Evolutionary conservation across 495 filamentous ascomycete genomes (phyloP).

Genomic region (Tuber magnatum): DNA sequence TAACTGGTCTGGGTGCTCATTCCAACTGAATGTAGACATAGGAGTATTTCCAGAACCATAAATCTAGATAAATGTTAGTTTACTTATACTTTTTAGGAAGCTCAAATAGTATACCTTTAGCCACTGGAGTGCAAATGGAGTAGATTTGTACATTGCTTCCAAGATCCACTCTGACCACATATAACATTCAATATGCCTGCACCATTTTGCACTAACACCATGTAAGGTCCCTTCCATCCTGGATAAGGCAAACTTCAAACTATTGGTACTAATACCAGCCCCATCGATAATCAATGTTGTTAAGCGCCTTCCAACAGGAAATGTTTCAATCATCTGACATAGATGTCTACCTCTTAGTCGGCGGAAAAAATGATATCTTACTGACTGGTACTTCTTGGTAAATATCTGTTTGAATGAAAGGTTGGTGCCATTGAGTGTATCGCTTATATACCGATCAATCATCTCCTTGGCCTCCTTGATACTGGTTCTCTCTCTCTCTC

Average conservation of each 20-base stretch:
- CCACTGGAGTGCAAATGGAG: constrained; percentile 29
- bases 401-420: not conserved
- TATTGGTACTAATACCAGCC: constrained; percentile 24
- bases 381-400: not conserved
- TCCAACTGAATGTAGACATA: constrained; percentile 16
- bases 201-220: constrained; percentile 30
- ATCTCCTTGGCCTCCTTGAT: not conserved
- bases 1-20: constrained; percentile 7
- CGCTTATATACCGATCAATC: not conserved
- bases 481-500: not conserved
- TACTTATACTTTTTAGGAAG: not conserved
- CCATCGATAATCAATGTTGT: constrained; percentile 35
- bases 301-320: constrained; percentile 24
- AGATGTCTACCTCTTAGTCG: constrained; percentile 30
- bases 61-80: constrained; percentile 15
- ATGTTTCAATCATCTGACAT: constrained; percentile 9
- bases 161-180: constrained; percentile 34
- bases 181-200: constrained; percentile 28
- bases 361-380: constrained; percentile 8
- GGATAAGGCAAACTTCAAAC: constrained; percentile 12
- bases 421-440: constrained; percentile 3
- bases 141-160: constrained; percentile 5
- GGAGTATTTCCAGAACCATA: constrained; percentile 36
- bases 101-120: constrained; percentile 13
- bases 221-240: constrained; percentile 22